Evolutionary conservation across 2,329 filamentous ascomycete genomes (phyloP), one percentile per base, ranked within the genome.

Genomic region (Fusarium udum): DNA sequence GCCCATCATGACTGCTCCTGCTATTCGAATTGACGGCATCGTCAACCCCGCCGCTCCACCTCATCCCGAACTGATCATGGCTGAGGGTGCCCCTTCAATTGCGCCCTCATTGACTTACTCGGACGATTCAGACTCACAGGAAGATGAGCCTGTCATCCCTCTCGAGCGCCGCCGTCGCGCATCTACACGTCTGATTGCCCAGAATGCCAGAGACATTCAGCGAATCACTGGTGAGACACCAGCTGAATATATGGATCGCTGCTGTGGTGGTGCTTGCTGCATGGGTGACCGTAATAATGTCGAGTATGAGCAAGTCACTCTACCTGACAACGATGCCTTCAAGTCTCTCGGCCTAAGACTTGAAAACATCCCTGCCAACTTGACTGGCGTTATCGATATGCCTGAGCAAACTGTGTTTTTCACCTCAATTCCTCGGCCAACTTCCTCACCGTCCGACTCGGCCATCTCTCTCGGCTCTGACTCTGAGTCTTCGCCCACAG

Each of bases 271-370:
- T 36, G 89, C 89, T 64, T 92, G 90, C 81, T 91, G 89, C 77
- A 85, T 91, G 81, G 86, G 86, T 55, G 80, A 81, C 71, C 84
- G 82, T 57, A 80, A 85, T 6, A 84, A 83, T 37, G 69, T 89
- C 51, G 82, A 87, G 45, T 89, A 87, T 65, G 89, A 91, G 77
- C 79, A 79, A 12, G 81, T 92, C 26, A 77, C 84, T 22, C 79
- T 90, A 6, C 95, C 95, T 3, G 91, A 96, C 81, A 98, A 97
- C 78, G 88, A 92, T 67, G 96, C 96, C 22, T 99, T 93, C 84
- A 88, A 90, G 63, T 93, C 92, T 68, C 87, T 99, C 55, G 87
- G 91, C 59, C 87, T 98, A 75, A 93, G 92, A 77, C 87, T 98
- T 68, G 90, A 91, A 64, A 88, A 91, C 37, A 90, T 98, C 60